Evolutionary conservation across 2,329 filamentous ascomycete genomes (phyloP), one percentile per base, ranked within the genome.

Genomic region (Drechslerella dactyloides): DNA sequence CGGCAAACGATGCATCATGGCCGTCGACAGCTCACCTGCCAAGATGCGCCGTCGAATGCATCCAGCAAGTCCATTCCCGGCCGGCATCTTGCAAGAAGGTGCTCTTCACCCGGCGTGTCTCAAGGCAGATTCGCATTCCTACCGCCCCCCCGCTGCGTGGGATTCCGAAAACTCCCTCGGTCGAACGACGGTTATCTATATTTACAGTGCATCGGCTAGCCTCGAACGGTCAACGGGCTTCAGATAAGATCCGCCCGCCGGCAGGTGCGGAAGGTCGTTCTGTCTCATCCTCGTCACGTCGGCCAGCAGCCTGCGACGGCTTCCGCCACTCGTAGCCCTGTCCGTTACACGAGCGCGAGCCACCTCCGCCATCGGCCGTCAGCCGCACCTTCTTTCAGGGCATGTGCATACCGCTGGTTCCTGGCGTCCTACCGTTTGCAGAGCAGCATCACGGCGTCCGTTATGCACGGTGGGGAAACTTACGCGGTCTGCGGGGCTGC

Each of bases 1-100:
- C 65, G 65, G 65, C 65, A 70, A 55, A 57, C 65, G 13, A n/a
- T 55, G 48, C 62, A 53, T 51, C 10, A 24, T 50, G 35, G 44
- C 56, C 40, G 35, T 55, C 48, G 52, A 37, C 60, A 37, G 24
- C 37, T 21, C 19, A 19, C 6, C 8, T 52, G 58, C 58, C 53
- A 27, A 37, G 13, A 13, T 11, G 15, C 50, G 17, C 10, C 27
- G 52, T 17, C n/a, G 19, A 11, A 23, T 13, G 1, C 7, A 57
- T 57, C 30, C 27, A 40, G 15, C 13, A 42, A 27, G 21, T 30
- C 19, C 27, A 17, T 46, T 21, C 17, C 33, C 21, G 48, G 63
- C 11, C 37, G 53, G 50, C 66, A 59, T 70, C 27, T 33, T 33
- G 27, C 3, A 33, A 33, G 27, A 33, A 33, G 27, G 27, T 33